Percentiles rank a stretch among this genome's conserved stretches.
Evolutionary conservation across 2,329 filamentous ascomycete genomes (phyloP).

Genomic region (Thelonectria blattea): DNA sequence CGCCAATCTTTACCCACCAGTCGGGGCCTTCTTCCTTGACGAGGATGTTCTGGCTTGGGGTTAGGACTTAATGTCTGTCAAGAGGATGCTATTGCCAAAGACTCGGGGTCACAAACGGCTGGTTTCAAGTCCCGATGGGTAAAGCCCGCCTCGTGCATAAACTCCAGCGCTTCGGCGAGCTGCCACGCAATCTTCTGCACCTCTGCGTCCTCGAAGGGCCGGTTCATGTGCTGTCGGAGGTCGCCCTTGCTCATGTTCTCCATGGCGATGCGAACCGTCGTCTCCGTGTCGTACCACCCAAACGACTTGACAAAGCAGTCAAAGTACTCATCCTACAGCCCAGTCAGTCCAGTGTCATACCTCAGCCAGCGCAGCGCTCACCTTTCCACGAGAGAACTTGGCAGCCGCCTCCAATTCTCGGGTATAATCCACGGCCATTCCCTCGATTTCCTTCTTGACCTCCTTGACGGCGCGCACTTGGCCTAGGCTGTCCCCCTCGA

Average conservation of each 20-base stretch:
- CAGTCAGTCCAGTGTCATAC: not conserved
- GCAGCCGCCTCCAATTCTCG: conserved; percentile 3
- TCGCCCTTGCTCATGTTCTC: conserved; percentile 5
- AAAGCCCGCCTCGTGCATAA: not conserved
- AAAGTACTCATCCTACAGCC: not conserved
- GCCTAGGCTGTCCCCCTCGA: not conserved
- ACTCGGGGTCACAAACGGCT: not conserved
- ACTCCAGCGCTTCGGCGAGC: not conserved
- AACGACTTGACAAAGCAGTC: conserved; percentile 8
- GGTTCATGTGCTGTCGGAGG: not conserved
- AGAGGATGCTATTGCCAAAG: no score
- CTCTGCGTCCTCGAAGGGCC: not conserved
- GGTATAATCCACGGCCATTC: not conserved
- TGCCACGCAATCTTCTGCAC: not conserved
- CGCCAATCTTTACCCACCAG: conserved; percentile 9
- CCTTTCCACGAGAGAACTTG: not conserved
- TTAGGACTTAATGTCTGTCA: no score
- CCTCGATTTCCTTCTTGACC: not conserved
- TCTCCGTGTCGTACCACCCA: conserved; percentile 3
- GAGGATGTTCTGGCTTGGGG: conserved; percentile 1
- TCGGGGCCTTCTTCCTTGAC: not conserved
- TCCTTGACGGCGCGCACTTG: conserved; percentile 4
- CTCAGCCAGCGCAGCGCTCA: not conserved
- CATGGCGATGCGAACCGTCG: conserved; percentile 7
- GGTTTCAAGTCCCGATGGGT: conserved; percentile 10